Conservation (phyloP, 1,284 basidiomycete genomes). For the Ceratobasidium sp. region DNA sequence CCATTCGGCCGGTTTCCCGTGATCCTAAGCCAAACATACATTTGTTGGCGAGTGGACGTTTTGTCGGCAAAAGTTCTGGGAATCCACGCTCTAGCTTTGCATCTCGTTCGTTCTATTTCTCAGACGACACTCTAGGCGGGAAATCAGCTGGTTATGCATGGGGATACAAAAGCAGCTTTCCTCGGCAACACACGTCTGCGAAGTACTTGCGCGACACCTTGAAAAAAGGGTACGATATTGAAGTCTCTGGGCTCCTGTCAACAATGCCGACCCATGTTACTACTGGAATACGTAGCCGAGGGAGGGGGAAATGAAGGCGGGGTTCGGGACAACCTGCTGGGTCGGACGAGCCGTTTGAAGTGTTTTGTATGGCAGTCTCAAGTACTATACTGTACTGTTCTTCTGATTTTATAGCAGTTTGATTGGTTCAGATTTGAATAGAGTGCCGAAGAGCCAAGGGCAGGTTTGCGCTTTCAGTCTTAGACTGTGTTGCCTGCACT, state of each 20-base stretch:
- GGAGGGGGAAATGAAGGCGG: not conserved
- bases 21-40: not conserved
- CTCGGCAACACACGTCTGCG: not conserved
- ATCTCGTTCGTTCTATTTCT: slow-evolving; percentile 26
- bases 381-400: too few species aligned
- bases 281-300: too few species aligned
- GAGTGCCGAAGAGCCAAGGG: too few species aligned
- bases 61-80: not conserved
- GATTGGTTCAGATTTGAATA: too few species aligned
- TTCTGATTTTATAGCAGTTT: too few species aligned
- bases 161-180: slow-evolving; percentile 40
- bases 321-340: too few species aligned
- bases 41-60: not conserved
- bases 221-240: slow-evolving; percentile 23
- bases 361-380: too few species aligned
- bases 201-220: slow-evolving; percentile 38
- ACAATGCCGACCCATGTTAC: too few species aligned
- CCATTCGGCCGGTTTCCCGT: not conserved
- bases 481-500: too few species aligned
- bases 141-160: slow-evolving; percentile 43
- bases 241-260: too few species aligned
- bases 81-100: not conserved
- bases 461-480: too few species aligned
- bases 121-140: slow-evolving; percentile 16
- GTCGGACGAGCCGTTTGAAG: too few species aligned